These are phyloP conservation scores for Cupressus sempervirens DNA, from an alignment of 75 land plant genomes.

Conservation along the genomic window DNA sequence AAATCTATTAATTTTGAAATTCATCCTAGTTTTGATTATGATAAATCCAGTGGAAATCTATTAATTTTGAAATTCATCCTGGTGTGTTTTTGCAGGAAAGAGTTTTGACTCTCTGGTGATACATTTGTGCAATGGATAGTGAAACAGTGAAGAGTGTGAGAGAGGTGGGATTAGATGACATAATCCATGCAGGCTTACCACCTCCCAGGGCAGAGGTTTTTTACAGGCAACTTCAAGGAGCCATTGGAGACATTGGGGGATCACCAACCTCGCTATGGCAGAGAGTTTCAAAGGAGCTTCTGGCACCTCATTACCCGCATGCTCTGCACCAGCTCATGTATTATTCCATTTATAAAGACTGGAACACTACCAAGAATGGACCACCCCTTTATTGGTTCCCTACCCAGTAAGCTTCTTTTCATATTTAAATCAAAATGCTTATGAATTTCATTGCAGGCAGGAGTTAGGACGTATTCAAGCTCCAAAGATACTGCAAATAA, in stretches of 20 bases:
- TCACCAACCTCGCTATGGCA: conserved; percentile 40
- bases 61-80: background rate
- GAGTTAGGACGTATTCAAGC: background rate
- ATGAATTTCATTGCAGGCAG: background rate
- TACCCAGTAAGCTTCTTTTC: conserved; percentile 48
- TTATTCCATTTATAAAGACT: conserved; percentile 67
- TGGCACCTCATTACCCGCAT: conserved; percentile 70
- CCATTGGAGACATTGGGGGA: conserved; percentile 17
- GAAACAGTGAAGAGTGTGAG: conserved; percentile 31
- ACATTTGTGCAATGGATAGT: background rate
- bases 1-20: background rate
- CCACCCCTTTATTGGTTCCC: conserved; percentile 94
- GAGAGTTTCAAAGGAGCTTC: conserved; percentile 38
- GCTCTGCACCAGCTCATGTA: conserved; percentile 82
- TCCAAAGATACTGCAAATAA: background rate
- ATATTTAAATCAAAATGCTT: background rate
- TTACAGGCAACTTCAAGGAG: conserved; percentile 18
- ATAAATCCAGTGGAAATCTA: no score
- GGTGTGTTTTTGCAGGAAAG: background rate
- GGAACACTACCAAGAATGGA: conserved; percentile 52
- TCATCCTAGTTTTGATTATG: background rate
- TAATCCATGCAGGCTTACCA: conserved; percentile 37
- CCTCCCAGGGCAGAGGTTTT: conserved; percentile 33
- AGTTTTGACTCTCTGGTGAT: background rate
- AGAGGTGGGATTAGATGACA: conserved; percentile 32